Percentiles rank a stretch among this genome's conserved stretches.
These are phyloP conservation scores for Mycosphaerella sp. DNA, from an alignment of 2,329 filamentous ascomycete genomes.

Conservation along the genomic window DNA sequence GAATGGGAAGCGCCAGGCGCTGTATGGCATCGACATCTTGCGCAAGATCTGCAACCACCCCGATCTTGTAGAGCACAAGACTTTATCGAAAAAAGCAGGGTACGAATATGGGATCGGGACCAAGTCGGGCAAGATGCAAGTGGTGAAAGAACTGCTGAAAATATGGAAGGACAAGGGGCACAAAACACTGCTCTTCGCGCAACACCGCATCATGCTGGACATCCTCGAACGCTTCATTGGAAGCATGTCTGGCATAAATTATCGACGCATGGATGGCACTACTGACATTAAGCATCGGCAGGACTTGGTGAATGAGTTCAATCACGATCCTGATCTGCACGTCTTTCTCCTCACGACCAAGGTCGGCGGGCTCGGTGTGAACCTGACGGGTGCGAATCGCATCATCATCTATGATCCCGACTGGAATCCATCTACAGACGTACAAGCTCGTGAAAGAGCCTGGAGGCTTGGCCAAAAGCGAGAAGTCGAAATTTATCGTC, in stretches of 20 bases:
- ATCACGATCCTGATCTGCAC: constrained; percentile 68
- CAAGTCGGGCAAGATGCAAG: constrained; percentile 92
- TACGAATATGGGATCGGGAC: constrained; percentile 71
- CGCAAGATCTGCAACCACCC: constrained; percentile 98
- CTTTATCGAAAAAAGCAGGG: constrained; percentile 51
- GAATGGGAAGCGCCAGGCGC: constrained; percentile 64
- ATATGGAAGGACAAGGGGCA: constrained; percentile 90
- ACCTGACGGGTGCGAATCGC: constrained; percentile 87
- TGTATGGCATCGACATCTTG: constrained; percentile 85
- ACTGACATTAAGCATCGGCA: constrained; percentile 88
- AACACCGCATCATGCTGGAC: constrained; percentile 91
- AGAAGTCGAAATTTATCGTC: constrained; percentile 88
- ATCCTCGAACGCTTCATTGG: constrained; percentile 79
- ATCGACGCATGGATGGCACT: constrained; percentile 86
- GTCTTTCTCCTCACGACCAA: constrained; percentile 93
- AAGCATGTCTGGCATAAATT: constrained; percentile 62
- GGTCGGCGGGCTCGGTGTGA: constrained; percentile 88
- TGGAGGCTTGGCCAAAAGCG: constrained; percentile 94
- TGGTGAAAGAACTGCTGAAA: constrained; percentile 78
- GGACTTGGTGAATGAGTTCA: constrained; percentile 85
- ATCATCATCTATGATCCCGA: constrained; percentile 99
- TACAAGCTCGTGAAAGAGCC: constrained; percentile 89
- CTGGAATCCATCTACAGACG: constrained; percentile 95
- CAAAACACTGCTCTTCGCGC: constrained; percentile 87
- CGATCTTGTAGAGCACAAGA: constrained; percentile 68